These are phyloP conservation scores for Exsudoporus frostii DNA, from an alignment of 768 basidiomycete genomes.

Conservation along the genomic window DNA sequence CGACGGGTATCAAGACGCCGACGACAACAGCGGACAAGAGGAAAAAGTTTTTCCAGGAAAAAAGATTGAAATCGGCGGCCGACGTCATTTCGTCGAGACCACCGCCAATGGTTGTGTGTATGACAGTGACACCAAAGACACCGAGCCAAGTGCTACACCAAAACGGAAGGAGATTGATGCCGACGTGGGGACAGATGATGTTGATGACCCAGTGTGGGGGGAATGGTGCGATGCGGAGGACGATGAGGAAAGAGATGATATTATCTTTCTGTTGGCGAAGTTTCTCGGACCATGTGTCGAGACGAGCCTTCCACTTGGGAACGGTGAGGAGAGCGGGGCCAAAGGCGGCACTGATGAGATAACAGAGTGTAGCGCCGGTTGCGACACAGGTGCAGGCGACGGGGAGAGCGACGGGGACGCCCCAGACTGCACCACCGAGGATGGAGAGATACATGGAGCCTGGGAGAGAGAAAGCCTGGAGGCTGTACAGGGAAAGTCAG, in stretches of 20 bases:
- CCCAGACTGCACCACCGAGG: constrained; percentile 94
- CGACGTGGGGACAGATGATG: constrained; percentile 87
- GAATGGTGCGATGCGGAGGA: constrained; percentile 90
- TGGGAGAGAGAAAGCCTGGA: constrained; percentile 94
- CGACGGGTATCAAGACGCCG: constrained; percentile 92
- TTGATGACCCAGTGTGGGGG: constrained; percentile 98
- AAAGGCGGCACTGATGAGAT: constrained; percentile 86
- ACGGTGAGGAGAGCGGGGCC: constrained; percentile 89
- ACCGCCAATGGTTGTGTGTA: constrained; percentile 93
- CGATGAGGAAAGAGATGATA: constrained; percentile 87
- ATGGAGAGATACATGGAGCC: constrained; percentile 99
- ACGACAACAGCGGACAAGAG: constrained; percentile 80
- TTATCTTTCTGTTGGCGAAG: constrained; percentile 78
- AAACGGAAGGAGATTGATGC: constrained; percentile 80
- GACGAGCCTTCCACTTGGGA: constrained; percentile 76
- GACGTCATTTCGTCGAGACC: constrained; percentile 95
- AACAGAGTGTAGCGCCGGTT: constrained; percentile 87
- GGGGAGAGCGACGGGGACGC: constrained; percentile 78
- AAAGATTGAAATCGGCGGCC: constrained; percentile 87
- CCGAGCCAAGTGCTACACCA: constrained; percentile 90
- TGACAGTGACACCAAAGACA: constrained; percentile 86
- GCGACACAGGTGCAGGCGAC: constrained; percentile 93
- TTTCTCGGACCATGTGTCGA: constrained; percentile 80
- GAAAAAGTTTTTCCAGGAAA: constrained; percentile 90
- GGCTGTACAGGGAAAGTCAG: constrained; percentile 42